Conservation (phyloP, 257 asterid species). For the Primulina eburnea region DNA sequence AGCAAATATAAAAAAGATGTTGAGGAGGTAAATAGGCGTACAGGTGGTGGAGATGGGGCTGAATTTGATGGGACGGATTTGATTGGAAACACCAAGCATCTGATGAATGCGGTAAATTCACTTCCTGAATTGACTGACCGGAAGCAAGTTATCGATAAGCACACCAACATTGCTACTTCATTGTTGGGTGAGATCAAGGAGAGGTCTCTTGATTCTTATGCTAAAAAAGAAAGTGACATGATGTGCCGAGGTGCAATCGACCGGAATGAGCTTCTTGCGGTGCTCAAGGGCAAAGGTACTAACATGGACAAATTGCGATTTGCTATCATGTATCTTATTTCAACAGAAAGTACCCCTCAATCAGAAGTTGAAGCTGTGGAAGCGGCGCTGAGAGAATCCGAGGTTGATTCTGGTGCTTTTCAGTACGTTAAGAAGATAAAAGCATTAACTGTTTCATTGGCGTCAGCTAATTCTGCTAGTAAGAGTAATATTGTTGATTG, state of each 20-base stretch:
- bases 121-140: slow-evolving; percentile 93
- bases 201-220: slow-evolving; percentile 70
- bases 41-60: slow-evolving; percentile 80
- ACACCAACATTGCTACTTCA: slow-evolving; percentile 85
- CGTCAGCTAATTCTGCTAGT: slow-evolving; percentile 84
- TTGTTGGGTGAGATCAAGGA: slow-evolving; percentile 67
- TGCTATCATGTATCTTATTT: slow-evolving; percentile 74
- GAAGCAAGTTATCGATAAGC: slow-evolving; percentile 82
- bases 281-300: slow-evolving; percentile 86
- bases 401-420: slow-evolving; percentile 88
- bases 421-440: slow-evolving; percentile 94
- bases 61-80: slow-evolving; percentile 86
- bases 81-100: slow-evolving; percentile 86
- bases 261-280: slow-evolving; percentile 66
- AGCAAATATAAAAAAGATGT: slow-evolving; percentile 83
- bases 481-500: slow-evolving; percentile 88
- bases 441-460: slow-evolving; percentile 76
- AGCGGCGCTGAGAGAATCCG: slow-evolving; percentile 69
- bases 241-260: slow-evolving; percentile 85
- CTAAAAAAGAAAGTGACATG: slow-evolving; percentile 88
- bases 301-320: slow-evolving; percentile 67
- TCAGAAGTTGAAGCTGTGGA: slow-evolving; percentile 88
- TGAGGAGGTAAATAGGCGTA: slow-evolving; percentile 83
- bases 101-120: slow-evolving; percentile 92
- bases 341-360: slow-evolving; percentile 62